Conservation (phyloP, 2,329 filamentous ascomycete species). For the Fusarium beomiforme region DNA sequence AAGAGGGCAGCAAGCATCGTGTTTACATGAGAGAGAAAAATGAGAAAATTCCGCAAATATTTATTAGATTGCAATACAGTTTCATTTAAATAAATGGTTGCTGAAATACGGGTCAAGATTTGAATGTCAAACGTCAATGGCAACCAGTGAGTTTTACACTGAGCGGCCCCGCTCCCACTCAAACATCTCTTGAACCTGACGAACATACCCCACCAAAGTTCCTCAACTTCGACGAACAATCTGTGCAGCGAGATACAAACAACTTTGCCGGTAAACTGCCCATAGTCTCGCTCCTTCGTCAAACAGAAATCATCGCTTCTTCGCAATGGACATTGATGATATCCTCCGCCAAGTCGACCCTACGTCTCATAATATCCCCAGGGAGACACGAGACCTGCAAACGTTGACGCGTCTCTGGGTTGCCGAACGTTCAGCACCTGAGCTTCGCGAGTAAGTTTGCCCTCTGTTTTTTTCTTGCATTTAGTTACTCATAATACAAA, state of each 20-base stretch:
- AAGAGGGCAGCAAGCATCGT: not conserved
- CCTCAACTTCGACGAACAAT: constrained; percentile 1
- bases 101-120: not conserved
- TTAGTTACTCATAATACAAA: constrained; percentile 39
- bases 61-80: too few species aligned
- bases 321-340: constrained; percentile 79
- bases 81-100: not conserved
- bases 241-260: not conserved
- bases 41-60: too few species aligned
- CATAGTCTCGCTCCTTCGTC: not conserved
- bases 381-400: constrained; percentile 80
- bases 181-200: constrained; percentile 13
- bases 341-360: constrained; percentile 80
- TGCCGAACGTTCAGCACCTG: constrained; percentile 87
- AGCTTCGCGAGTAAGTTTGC: constrained; percentile 77
- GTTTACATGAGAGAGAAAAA: not conserved
- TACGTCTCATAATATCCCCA: constrained; percentile 61
- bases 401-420: constrained; percentile 92
- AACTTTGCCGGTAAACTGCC: not conserved
- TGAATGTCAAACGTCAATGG: not conserved
- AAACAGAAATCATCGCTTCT: too few species aligned
- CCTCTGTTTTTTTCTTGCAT: not conserved
- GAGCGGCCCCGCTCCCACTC: constrained; percentile 24
- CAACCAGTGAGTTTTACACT: not conserved
- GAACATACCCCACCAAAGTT: constrained; percentile 20